These are phyloP conservation scores for Soucietia sequanensis DNA, from an alignment of 805 yeast genomes.

Conservation along the genomic window DNA sequence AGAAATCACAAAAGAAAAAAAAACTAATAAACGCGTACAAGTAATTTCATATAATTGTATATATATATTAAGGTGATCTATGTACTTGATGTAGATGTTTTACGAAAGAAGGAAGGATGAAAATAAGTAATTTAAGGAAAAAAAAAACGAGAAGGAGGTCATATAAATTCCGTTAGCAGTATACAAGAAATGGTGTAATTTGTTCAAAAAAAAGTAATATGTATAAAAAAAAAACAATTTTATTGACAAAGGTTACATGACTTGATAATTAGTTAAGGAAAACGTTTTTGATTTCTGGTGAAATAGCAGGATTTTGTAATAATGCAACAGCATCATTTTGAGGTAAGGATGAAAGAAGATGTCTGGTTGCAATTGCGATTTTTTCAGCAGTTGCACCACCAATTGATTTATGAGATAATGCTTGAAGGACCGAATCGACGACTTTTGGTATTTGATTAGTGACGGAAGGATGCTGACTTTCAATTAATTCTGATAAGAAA, in stretches of 20 bases:
- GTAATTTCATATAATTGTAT: too few species aligned
- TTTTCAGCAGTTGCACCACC: conserved; percentile 70
- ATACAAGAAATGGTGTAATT: too few species aligned
- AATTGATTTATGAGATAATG: conserved; percentile 65
- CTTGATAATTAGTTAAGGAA: conserved; percentile 27
- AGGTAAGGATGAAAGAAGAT: conserved; percentile 62
- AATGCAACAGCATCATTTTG: conserved; percentile 66
- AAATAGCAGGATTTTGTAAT: conserved; percentile 61
- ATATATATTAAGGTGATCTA: too few species aligned
- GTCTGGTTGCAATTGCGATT: conserved; percentile 61
- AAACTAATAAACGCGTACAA: too few species aligned
- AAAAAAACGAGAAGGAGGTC: too few species aligned
- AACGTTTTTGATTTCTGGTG: conserved; percentile 60
- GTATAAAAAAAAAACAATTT: background rate
- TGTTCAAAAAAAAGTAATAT: too few species aligned
- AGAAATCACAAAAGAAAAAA: too few species aligned
- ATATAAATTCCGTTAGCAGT: too few species aligned
- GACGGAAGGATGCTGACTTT: conserved; percentile 57
- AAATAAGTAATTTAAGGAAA: too few species aligned
- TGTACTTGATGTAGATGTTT: too few species aligned
- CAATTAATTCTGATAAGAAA: conserved; percentile 71
- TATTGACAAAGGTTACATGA: background rate
- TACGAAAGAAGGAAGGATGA: too few species aligned
- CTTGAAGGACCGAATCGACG: conserved; percentile 70
- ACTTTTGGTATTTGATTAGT: conserved; percentile 55